A percentile compares a stretch with the other conserved stretches of the same genome.
phyloP scores from a whole-genome alignment of 1,284 basidiomycete genomes.

The Cerioporus squamosus region DNA sequence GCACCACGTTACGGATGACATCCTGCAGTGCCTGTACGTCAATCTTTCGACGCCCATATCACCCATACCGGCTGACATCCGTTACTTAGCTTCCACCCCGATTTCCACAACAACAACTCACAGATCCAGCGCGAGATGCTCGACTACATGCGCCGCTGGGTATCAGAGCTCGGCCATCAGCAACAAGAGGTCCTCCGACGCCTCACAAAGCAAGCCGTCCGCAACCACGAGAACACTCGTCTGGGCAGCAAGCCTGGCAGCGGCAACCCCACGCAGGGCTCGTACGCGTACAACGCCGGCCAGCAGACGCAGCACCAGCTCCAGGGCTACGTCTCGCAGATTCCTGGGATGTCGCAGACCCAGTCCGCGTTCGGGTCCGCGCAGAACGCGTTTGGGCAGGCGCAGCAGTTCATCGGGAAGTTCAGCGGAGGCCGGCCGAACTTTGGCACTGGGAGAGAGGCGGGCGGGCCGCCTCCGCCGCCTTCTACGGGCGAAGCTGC shows the following conservation, averaged over 20 bases:
- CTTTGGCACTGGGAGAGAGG: slow-evolving; percentile 13
- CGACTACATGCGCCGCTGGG: slow-evolving; percentile 64
- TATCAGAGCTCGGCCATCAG: slow-evolving; percentile 55
- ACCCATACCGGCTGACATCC: not conserved
- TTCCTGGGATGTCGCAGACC: slow-evolving; percentile 48
- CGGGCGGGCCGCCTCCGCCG: slow-evolving; percentile 5
- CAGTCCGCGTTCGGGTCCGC: not conserved
- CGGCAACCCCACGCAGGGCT: slow-evolving; percentile 41
- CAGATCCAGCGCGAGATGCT: slow-evolving; percentile 84
- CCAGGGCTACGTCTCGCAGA: slow-evolving; percentile 48
- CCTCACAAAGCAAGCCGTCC: slow-evolving; percentile 68
- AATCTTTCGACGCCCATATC: not conserved
- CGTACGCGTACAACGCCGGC: slow-evolving; percentile 51
- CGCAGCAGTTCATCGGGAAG: slow-evolving; percentile 42
- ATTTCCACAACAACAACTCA: slow-evolving; percentile 74
- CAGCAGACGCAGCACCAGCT: slow-evolving; percentile 51
- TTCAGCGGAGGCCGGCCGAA: slow-evolving; percentile 24
- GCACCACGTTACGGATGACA: slow-evolving; percentile 64
- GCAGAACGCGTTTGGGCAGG: slow-evolving; percentile 34
- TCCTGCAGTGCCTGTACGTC: slow-evolving; percentile 74
- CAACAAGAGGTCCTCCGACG: slow-evolving; percentile 62
- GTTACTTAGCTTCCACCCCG: slow-evolving; percentile 76
- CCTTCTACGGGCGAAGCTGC: slow-evolving; percentile 18
- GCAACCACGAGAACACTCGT: slow-evolving; percentile 76
- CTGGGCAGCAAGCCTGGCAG: slow-evolving; percentile 56